Evolutionary conservation across 805 yeast species (phyloP), one percentile per base, ranked within the genome.

Genomic region (Spathaspora boniae): DNA sequence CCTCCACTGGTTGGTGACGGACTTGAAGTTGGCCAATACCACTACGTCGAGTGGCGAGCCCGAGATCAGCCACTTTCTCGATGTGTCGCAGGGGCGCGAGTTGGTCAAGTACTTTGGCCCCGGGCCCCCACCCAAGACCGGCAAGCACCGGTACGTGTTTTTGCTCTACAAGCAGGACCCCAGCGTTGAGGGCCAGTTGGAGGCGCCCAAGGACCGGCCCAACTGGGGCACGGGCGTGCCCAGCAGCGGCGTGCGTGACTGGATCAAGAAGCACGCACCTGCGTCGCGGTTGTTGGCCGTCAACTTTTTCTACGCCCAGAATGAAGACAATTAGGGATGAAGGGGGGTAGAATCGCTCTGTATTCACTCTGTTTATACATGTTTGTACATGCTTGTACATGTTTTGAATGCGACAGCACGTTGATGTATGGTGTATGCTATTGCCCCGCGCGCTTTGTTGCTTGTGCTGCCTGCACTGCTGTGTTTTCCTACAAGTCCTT

Each of bases 201-300:
- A 65, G 11, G 67, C 78, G 16, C 71, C 72, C 9, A 39, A 54
- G 16, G 81, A 71, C 50, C 70, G 94, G 52, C 80, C 83, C 23
- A 77, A 64, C 48, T 88, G 96, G 95, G 96, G 96, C 11, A 81
- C 85, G 18, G 87, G 83, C n/a, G 65, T 68, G 16, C 93, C 95
- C 2, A 84, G 85, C 8, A 69, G 74, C 6, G 96, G 96, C 12
- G 86, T 76, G 11, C 70, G 76, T 41, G 84, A 81, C 48, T 89
- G 86, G 83, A 78, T 86, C 36, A 54, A 62, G 23, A 74, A 77
- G 57, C 56, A 80, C 51, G 75, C 74, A n/a, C 63, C 64, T 19
- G 63, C 81, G 47, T 51, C 60, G 46, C 70, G 72, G 44, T 78
- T 87, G 34, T 71, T 82, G 41, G 88, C 86, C 9, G 78, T 78